Base-by-base conservation (phyloP, 2,329 filamentous ascomycete species). In the Coniochaeta hoffmannii region DNA sequence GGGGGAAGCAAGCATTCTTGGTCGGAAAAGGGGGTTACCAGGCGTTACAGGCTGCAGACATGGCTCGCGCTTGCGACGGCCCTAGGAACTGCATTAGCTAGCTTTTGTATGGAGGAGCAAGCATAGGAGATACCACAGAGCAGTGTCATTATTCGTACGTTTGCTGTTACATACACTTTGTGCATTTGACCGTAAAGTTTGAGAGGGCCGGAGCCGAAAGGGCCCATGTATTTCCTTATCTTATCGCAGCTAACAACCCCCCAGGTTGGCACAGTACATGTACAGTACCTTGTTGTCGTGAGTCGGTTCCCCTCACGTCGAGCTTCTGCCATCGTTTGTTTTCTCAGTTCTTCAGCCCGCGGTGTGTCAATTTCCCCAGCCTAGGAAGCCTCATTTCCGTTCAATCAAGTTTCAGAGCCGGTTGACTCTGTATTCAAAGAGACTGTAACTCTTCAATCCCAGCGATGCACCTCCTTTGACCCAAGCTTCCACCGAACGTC, bases 1-100 rank as follows among this genome's bases (percentile, higher is more conserved):
- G 44, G 50, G 24, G 28, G 14, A 28, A 50, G 7, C 31, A 51
- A 60, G 56, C 59, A 61, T 62, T 59, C n/a, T 31, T 34, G 49
- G 31, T 19, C 26, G 49, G 49, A 50, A 50, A 50, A 15, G 53
- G 11, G 30, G 12, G 3, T 34, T 12, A 51, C 19, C 28, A 34
- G 49, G 49, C 49, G 49, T 51, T 51, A 51, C 11, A 31, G 49
- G 9, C 12, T 46, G 19, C 22, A 28, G 41, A n/a, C 28, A 51
- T 24, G 49, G 7, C 19, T 31, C 19, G 49, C 28, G 24, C 14
- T 51, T 31, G 49, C 30, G 28, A 51, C 15, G 28, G 28, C 26
- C 19, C 15, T 22, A 7, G 11, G 15, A 10, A 34, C 22, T 4
- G 28, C 49, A 51, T 32, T 51, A 31, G 12, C 15, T 26, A 14